Evolutionary conservation across 495 filamentous ascomycete genomes (phyloP), one percentile per base, ranked within the genome.

Genomic region (Cetradonia linearis): DNA sequence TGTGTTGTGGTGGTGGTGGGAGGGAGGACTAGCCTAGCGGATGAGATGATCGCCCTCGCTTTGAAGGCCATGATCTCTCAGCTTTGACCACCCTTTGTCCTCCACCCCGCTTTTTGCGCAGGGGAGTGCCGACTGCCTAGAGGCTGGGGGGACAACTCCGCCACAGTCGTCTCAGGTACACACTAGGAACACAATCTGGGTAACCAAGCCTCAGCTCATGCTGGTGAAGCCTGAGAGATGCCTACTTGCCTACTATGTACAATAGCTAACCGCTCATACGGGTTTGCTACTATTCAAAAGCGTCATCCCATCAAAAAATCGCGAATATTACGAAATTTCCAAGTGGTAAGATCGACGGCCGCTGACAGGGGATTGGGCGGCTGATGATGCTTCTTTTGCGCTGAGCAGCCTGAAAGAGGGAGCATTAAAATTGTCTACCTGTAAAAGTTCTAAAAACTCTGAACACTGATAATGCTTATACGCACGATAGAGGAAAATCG

Each of bases 41-140:
- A 46, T 58, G 56, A 59, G 30, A 46, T 58, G 56, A 59, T 59
- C 56, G 47, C 28, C 56, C 44, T 59, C 56, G 56, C 56, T 49
- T 59, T 9, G 23, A 8, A 40, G 13, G 49, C 16, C 28, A 50
- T 16, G 30, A 36, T 54, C 50, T 31, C n/a, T 54, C 50, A 54
- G 50, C 50, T 54, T 54, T 54, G 50, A n/a, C 50, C 50, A 54
- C n/a, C 50, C 34, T 36, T 31, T 11, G 10, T 20, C 46, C 20
- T 10, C 31, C 20, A 13, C 48, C 50, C 50, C 50, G 50, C 50
- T 34, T 54, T 54, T 20, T 36, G 18, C n/a, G 34, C 31, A 36
- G 50, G 31, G 18, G 14, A 31, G 30, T 11, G 9, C 28, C 30
- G 33, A 31, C 28, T 18, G 18, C 30, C 30, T 30, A 31, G 18